Evolutionary conservation across 345 rosid species (phyloP).

Genomic region (thale cress (Arabidopsis thaliana)): DNA sequence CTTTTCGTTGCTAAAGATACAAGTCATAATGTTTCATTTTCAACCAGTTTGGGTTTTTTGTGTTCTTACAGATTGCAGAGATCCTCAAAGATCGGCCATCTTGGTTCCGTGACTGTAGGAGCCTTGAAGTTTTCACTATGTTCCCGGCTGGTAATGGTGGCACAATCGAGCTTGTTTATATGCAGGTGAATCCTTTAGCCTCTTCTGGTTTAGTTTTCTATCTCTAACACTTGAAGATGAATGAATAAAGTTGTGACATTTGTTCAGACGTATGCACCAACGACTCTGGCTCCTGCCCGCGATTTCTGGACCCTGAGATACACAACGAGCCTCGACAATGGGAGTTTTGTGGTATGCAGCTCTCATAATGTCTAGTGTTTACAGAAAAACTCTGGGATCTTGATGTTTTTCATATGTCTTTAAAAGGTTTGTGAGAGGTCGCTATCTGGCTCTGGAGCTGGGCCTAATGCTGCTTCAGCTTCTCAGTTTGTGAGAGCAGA

Average conservation of each 20-base stretch:
- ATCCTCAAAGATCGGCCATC: slow-evolving; percentile 97
- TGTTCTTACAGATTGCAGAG: slow-evolving; percentile 78
- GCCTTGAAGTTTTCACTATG: slow-evolving; percentile 95
- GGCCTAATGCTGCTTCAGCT: slow-evolving; percentile 76
- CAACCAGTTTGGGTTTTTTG: neutral
- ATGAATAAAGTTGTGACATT: slow-evolving; percentile 23
- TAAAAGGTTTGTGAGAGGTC: slow-evolving; percentile 95
- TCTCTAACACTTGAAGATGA: neutral
- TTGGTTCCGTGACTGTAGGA: slow-evolving; percentile 99
- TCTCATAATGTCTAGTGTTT: neutral
- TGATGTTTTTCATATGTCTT: slow-evolving; percentile 2
- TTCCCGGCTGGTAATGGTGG: slow-evolving; percentile 96
- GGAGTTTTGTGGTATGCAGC: slow-evolving; percentile 92
- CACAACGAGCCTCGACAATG: slow-evolving; percentile 88
- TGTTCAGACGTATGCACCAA: slow-evolving; percentile 87
- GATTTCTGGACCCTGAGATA: slow-evolving; percentile 99
- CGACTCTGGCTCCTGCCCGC: slow-evolving; percentile 97
- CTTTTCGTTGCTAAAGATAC: neutral
- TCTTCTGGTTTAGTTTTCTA: slow-evolving; percentile 13
- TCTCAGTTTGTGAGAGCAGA: slow-evolving; percentile 97
- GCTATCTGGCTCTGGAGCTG: slow-evolving; percentile 95
- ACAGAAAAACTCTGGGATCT: neutral
- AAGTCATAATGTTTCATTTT: slow-evolving; percentile 3
- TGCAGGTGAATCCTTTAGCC: slow-evolving; percentile 61
- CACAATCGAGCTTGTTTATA: slow-evolving; percentile 89